These are phyloP conservation scores for Exsudoporus frostii DNA, from an alignment of 768 basidiomycete genomes.

Conservation along the genomic window DNA sequence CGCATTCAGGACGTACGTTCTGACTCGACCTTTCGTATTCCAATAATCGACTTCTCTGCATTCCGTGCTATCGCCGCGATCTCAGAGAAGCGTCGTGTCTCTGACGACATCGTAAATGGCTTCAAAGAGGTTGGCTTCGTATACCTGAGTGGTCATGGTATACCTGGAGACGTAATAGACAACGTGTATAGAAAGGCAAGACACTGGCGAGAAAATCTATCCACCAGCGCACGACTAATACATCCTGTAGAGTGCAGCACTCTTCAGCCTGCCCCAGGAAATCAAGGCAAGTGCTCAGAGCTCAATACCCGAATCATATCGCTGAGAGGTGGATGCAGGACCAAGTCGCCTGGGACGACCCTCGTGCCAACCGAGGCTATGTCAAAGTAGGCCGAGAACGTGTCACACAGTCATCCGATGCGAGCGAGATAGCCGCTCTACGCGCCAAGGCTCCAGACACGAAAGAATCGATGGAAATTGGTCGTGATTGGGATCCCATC, in stretches of 20 bases:
- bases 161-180: slow-evolving; percentile 53
- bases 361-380: slow-evolving; percentile 82
- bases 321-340: slow-evolving; percentile 36
- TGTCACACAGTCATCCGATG: slow-evolving; percentile 69
- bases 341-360: slow-evolving; percentile 77
- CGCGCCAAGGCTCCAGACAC: slow-evolving; percentile 75
- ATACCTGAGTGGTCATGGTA: slow-evolving; percentile 73
- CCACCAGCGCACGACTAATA: not conserved
- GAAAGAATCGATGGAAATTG: slow-evolving; percentile 89
- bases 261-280: slow-evolving; percentile 64
- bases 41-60: slow-evolving; percentile 74
- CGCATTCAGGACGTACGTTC: slow-evolving; percentile 33
- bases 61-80: slow-evolving; percentile 51
- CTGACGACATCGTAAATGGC: slow-evolving; percentile 66
- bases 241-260: slow-evolving; percentile 60
- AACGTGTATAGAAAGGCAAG: slow-evolving; percentile 64
- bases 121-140: slow-evolving; percentile 82
- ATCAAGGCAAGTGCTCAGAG: slow-evolving; percentile 45
- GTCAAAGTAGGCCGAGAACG: slow-evolving; percentile 79
- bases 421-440: slow-evolving; percentile 67
- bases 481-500: slow-evolving; percentile 72
- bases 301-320: not conserved
- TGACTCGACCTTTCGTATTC: slow-evolving; percentile 55
- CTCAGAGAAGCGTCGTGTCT: slow-evolving; percentile 58
- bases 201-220: slow-evolving; percentile 2